Percentiles rank a stretch among this genome's conserved stretches.
Conservation (phyloP, 129 eudicot species). For the Arctium minus region DNA sequence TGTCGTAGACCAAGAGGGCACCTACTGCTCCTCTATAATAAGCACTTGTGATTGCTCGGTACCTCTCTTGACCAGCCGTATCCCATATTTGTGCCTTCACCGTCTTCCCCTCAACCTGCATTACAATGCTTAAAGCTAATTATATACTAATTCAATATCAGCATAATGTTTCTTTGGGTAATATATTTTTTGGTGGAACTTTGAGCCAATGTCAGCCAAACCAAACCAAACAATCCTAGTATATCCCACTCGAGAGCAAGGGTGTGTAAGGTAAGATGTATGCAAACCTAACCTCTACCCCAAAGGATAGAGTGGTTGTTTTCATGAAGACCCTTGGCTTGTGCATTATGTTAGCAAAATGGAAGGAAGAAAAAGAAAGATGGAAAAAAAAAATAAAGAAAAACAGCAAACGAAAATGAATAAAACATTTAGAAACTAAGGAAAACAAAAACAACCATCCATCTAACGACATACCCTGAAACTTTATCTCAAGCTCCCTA, state of each 20-base stretch:
- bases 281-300: background rate
- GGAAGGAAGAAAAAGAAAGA: background rate
- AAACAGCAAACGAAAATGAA: background rate
- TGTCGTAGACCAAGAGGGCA: conserved; percentile 64
- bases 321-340: background rate
- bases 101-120: conserved; percentile 84
- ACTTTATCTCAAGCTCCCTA: background rate
- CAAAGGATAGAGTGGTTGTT: background rate
- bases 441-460: background rate
- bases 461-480: background rate
- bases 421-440: background rate
- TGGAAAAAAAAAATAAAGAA: background rate
- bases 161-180: background rate
- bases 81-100: conserved; percentile 96
- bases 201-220: background rate
- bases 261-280: background rate
- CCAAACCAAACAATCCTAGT: background rate
- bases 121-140: background rate
- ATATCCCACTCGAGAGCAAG: background rate
- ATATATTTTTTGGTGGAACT: background rate
- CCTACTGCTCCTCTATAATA: conserved; percentile 85
- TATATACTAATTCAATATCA: background rate
- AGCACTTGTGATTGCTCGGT: conserved; percentile 83
- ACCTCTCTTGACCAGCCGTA: conserved; percentile 90
- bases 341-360: background rate